Evolutionary conservation across 768 basidiomycete species (phyloP).

Genomic region (Candolleomyces aberdarensis): DNA sequence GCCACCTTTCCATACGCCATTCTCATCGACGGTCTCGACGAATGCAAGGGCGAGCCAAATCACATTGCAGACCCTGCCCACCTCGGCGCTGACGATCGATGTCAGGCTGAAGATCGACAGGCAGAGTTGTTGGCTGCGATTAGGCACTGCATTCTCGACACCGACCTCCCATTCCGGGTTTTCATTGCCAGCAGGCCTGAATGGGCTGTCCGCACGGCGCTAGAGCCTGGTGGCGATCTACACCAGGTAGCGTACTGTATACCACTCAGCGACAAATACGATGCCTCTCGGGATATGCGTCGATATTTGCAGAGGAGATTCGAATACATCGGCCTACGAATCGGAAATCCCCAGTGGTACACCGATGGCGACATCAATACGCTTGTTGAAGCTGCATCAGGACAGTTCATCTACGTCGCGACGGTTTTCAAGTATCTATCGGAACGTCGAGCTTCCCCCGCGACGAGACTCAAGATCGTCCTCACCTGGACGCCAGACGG

Average conservation of each 20-base stretch:
- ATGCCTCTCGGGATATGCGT: not conserved
- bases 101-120: not conserved
- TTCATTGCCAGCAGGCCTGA: constrained; percentile 3
- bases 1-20: not conserved
- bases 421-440: not conserved
- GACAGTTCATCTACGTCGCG: constrained; percentile 7
- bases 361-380: not conserved
- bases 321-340: not conserved
- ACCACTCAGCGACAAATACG: not conserved
- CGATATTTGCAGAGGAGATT: not conserved
- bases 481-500: not conserved
- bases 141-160: not conserved
- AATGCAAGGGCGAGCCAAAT: not conserved
- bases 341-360: not conserved
- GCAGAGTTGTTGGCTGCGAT: not conserved
- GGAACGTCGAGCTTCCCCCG: not conserved
- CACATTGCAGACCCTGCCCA: too few relatives aligned
- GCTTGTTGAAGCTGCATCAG: not conserved
- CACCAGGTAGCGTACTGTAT: not conserved
- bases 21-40: constrained; percentile 5
- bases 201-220: not conserved
- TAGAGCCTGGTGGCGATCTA: not conserved
- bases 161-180: not conserved
- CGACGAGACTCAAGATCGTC: not conserved
- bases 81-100: too few relatives aligned